These are phyloP conservation scores for Scedosporium aurantiacum DNA, from an alignment of 2,329 filamentous ascomycete genomes.

Conservation along the genomic window DNA sequence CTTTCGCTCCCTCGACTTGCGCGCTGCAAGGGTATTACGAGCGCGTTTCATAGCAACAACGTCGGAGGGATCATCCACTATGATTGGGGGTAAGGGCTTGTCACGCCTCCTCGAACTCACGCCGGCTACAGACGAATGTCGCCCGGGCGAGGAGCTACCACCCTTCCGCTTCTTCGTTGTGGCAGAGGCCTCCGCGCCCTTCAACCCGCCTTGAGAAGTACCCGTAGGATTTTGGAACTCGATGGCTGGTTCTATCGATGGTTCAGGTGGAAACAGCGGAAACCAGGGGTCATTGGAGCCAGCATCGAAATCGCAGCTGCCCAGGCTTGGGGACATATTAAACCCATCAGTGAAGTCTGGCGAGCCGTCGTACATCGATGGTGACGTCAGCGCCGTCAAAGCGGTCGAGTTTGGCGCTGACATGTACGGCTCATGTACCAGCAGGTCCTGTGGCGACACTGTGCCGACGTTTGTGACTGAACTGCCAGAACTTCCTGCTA, in stretches of 20 bases:
- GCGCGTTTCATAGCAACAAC: constrained; percentile 81
- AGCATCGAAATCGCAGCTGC: constrained; percentile 43
- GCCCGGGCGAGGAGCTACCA: constrained; percentile 19
- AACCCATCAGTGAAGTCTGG: constrained; percentile 57
- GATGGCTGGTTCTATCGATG: constrained; percentile 8
- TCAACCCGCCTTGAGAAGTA: no score
- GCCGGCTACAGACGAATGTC: constrained; percentile 59
- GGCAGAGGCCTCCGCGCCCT: neutral
- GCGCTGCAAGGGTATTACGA: constrained; percentile 84
- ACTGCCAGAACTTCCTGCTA: constrained; percentile 27
- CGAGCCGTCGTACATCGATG: constrained; percentile 67
- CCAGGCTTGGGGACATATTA: constrained; percentile 70
- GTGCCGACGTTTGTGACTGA: constrained; percentile 51
- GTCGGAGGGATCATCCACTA: constrained; percentile 63
- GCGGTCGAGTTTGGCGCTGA: constrained; percentile 75
- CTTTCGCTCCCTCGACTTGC: constrained; percentile 85
- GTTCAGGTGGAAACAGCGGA: constrained; percentile 56
- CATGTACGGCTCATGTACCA: constrained; percentile 56
- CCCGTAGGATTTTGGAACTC: no score
- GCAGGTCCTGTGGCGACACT: constrained; percentile 73
- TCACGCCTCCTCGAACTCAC: constrained; percentile 65
- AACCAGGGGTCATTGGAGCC: constrained; percentile 52
- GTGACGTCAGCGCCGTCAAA: constrained; percentile 76
- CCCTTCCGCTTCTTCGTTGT: constrained; percentile 4
- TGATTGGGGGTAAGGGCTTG: constrained; percentile 70